Percentiles rank a stretch among this genome's conserved stretches.
Evolutionary conservation across 208 protist genomes (phyloP).

Genomic region (Crithidia expoeki): DNA sequence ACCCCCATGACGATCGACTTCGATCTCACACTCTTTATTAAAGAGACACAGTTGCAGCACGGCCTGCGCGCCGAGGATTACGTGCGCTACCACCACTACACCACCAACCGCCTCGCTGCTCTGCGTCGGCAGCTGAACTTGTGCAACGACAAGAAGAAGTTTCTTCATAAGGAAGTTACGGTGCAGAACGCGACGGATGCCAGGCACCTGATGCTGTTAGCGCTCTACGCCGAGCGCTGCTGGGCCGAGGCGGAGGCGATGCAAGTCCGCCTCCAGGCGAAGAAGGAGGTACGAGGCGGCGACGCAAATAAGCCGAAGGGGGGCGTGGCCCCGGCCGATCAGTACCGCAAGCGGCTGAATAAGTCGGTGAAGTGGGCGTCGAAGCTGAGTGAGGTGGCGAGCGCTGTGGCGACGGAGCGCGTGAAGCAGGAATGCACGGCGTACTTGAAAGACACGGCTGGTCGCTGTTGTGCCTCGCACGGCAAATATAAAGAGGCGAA

Average conservation of each 20-base stretch:
- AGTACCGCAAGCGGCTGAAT: conserved; percentile 87
- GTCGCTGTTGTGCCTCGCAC: conserved; percentile 55
- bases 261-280: conserved; percentile 55
- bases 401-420: conserved; percentile 53
- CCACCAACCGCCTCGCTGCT: conserved; percentile 75
- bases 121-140: conserved; percentile 78
- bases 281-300: conserved; percentile 32
- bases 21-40: conserved; percentile 74
- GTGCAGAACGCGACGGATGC: conserved; percentile 57
- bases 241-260: conserved; percentile 79
- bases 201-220: conserved; percentile 77
- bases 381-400: conserved; percentile 57
- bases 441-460: conserved; percentile 65
- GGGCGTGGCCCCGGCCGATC: conserved; percentile 56
- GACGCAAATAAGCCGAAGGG: conserved; percentile 52
- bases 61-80: conserved; percentile 86
- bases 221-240: conserved; percentile 84
- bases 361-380: conserved; percentile 84
- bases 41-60: conserved; percentile 90
- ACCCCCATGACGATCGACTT: conserved; percentile 55
- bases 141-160: conserved; percentile 80
- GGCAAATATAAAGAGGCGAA: conserved; percentile 64
- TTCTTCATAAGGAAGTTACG: conserved; percentile 79
- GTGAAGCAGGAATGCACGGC: conserved; percentile 59
- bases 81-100: conserved; percentile 80